Conservation (phyloP, 2,329 filamentous ascomycete species). For the Grosmannia clavigera region DNA sequence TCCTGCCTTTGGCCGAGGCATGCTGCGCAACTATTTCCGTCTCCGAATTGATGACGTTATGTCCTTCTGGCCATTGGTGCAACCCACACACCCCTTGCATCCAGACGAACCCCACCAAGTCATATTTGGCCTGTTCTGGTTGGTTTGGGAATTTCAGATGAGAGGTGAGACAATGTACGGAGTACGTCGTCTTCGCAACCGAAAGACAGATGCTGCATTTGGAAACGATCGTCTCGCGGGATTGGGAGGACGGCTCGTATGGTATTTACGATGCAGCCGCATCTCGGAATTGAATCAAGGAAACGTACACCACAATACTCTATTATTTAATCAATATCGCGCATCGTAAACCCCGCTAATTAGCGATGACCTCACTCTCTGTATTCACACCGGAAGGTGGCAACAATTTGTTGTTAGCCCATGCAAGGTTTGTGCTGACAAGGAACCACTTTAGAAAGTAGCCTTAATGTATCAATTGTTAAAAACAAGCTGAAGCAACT, state of each 20-base stretch:
- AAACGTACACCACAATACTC: no score
- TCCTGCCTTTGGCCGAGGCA: not conserved
- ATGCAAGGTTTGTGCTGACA: not conserved
- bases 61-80: not conserved
- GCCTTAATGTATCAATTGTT: not conserved
- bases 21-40: not conserved
- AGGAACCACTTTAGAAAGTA: not conserved
- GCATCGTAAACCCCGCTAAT: no score
- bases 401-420: no score
- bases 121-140: not conserved
- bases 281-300: not conserved
- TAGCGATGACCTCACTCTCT: no score
- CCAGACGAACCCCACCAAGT: not conserved
- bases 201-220: not conserved
- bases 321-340: no score
- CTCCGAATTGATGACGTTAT: not conserved
- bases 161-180: not conserved
- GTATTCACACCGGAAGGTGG: no score
- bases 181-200: not conserved
- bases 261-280: no score
- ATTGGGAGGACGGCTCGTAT: not conserved
- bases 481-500: not conserved
- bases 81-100: not conserved
- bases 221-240: not conserved
- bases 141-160: not conserved